A percentile compares a stretch with the other conserved stretches of the same genome.
These are phyloP conservation scores for Telfairia occidentalis DNA, from an alignment of 331 rosid species.

Conservation along the genomic window DNA sequence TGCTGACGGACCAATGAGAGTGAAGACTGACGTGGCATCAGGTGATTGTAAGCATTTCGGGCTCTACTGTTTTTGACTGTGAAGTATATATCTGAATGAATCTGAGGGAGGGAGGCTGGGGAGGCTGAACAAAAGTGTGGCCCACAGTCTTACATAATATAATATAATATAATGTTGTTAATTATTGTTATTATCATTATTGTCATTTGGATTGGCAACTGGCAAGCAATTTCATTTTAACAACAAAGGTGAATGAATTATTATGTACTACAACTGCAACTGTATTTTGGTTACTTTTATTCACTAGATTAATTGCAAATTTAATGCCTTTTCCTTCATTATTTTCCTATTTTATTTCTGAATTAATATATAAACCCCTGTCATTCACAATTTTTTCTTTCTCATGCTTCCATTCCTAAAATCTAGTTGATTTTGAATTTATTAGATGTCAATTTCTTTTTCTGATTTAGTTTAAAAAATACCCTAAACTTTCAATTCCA, in stretches of 20 bases:
- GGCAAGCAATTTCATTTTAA: neutral
- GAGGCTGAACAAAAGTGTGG: constrained; percentile 18
- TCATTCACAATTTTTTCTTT: too few species aligned
- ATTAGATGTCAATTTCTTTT: too few species aligned
- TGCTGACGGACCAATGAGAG: neutral
- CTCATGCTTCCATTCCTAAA: too few species aligned
- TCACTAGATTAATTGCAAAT: neutral
- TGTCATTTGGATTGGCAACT: neutral
- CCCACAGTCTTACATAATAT: constrained; percentile 4
- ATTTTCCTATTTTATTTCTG: neutral
- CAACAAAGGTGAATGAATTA: neutral
- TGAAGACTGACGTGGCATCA: neutral
- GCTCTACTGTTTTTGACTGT: neutral
- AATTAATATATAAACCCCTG: too few species aligned
- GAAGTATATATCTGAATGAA: neutral
- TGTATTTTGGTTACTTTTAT: neutral
- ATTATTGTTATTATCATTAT: neutral
- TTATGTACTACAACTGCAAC: neutral
- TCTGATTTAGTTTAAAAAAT: too few species aligned
- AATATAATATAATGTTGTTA: neutral
- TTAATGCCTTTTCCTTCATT: neutral
- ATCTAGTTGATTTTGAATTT: too few species aligned
- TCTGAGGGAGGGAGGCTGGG: neutral
- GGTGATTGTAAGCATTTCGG: neutral
- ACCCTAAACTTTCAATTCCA: too few species aligned